Conservation (phyloP, 1,284 basidiomycete species). For the Moniliella sp. region DNA sequence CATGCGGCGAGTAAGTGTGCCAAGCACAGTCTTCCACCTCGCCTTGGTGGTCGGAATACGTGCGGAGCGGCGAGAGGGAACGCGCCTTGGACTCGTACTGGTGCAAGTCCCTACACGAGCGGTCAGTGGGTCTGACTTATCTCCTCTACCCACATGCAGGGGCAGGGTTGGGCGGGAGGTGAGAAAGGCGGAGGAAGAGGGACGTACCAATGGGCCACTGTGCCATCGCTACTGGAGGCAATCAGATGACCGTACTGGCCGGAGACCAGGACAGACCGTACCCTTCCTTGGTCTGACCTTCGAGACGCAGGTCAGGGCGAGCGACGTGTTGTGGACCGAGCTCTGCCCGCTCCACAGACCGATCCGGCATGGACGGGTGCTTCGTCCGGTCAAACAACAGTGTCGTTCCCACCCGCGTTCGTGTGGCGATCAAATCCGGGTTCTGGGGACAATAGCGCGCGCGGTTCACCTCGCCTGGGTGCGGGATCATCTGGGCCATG, state of each 20-base stretch:
- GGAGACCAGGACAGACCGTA: conserved; percentile 81
- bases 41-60: no score
- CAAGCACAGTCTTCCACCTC: conserved; percentile 99
- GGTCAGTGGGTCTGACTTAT: no score
- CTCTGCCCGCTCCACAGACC: no score
- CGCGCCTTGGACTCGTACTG: no score
- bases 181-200: no score
- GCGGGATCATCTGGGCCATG: conserved; percentile 82
- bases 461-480: conserved; percentile 83
- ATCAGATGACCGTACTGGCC: conserved; percentile 56
- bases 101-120: no score
- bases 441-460: conserved; percentile 98
- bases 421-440: conserved; percentile 84
- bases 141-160: no score
- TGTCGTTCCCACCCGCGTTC: conserved; percentile 70
- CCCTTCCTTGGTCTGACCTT: conserved; percentile 83
- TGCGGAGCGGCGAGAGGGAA: no score
- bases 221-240: conserved; percentile 83
- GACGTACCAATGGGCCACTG: conserved; percentile 88
- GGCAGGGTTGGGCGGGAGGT: no score
- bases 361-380: conserved; percentile 82
- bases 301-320: conserved; percentile 69
- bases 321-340: conserved; percentile 54
- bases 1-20: conserved; percentile 60
- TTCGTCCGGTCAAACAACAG: conserved; percentile 89